Percentiles rank a stretch among this genome's conserved stretches.
These are phyloP conservation scores for Rhizopogon parksii DNA, from an alignment of 1,284 basidiomycete species.

Conservation along the genomic window DNA sequence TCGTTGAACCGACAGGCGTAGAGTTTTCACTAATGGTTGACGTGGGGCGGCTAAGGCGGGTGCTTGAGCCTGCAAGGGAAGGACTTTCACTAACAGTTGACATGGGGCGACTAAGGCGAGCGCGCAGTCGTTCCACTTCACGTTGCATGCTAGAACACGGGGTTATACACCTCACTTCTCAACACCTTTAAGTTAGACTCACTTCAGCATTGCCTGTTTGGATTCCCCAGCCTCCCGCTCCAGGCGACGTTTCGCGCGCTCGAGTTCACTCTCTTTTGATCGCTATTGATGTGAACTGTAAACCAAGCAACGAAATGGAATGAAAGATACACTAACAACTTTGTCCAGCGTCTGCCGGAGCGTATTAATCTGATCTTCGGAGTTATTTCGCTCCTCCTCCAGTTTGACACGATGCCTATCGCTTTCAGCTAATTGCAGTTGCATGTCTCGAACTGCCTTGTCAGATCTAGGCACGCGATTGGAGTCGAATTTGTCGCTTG, in stretches of 20 bases:
- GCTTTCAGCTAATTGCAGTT: slow-evolving; percentile 49
- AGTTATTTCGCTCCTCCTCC: slow-evolving; percentile 58
- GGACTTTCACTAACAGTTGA: slow-evolving; percentile 24
- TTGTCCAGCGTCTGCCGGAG: slow-evolving; percentile 56
- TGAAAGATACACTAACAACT: slow-evolving; percentile 37
- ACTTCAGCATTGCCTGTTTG: slow-evolving; percentile 67
- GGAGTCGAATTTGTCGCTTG: slow-evolving; percentile 43
- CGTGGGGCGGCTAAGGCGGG: slow-evolving; percentile 48
- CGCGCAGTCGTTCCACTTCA: slow-evolving; percentile 64
- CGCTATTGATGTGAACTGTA: slow-evolving; percentile 40
- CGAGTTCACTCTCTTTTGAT: slow-evolving; percentile 60
- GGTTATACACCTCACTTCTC: slow-evolving; percentile 7
- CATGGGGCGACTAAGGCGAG: slow-evolving; percentile 48
- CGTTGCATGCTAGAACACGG: slow-evolving; percentile 47
- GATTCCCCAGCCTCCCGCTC: slow-evolving; percentile 70
- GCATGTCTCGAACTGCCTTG: slow-evolving; percentile 46
- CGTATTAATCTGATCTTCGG: slow-evolving; percentile 48
- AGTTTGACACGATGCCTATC: slow-evolving; percentile 53
- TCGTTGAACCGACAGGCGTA: slow-evolving; percentile 6
- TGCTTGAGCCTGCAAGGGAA: slow-evolving; percentile 9
- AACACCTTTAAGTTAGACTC: slow-evolving; percentile 20
- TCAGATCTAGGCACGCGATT: slow-evolving; percentile 45
- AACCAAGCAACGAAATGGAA: slow-evolving; percentile 2
- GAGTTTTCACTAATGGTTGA: slow-evolving; percentile 23
- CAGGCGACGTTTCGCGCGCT: slow-evolving; percentile 65